Base-by-base conservation (phyloP, 768 basidiomycete species). In the Arthromyces matolae region DNA sequence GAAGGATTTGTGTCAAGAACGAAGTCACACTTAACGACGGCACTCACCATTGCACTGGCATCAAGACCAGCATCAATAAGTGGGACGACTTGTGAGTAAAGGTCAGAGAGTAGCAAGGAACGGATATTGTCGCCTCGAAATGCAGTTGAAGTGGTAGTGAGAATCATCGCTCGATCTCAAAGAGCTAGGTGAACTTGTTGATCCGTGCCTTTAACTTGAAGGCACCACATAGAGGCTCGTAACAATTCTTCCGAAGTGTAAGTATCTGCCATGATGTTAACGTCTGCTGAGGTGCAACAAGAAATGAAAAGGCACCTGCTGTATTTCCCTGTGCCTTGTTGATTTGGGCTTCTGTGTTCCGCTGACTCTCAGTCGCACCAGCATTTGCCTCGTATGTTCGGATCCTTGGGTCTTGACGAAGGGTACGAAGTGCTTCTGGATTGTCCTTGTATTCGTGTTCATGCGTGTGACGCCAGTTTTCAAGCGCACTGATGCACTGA, bases 111-210 rank as follows among this genome's bases (percentile, higher is more conserved):
- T 0, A 56, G 38, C 6, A 67, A 39, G 1, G 25, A 19, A 10
- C 65, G 57, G 2, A 45, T 49, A 46, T 58, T 63, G n/a, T 65
- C 64, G 0, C 68, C 66, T 18, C 64, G 59, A 50, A 60, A 60
- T 0, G 65, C 65, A 13, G 60, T 58, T 9, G 55, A 40, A 0
- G 64, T 57, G 1, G 60, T 54, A 8, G 59, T 24, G 1, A 69
- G 53, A 1, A 67, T 53, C 67, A 67, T 68, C 1, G 60, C 52
- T 18, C 64, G 57, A 45, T 68, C 63, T 4, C 63, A 56, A 19
- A 62, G 24, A 2, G 52, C 48, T 31, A 53, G n/a, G 29, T 50
- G 49, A 8, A 54, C 36, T 40, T 52, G 27, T 3, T 33, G 52
- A 19, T 34, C 22, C 14, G 55, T 38, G n/a, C 33, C 45, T 12